A percentile compares a stretch with the other conserved stretches of the same genome.
phyloP scores from a whole-genome alignment of 2,329 filamentous ascomycete species.

The Teratosphaeria nubilosa region DNA sequence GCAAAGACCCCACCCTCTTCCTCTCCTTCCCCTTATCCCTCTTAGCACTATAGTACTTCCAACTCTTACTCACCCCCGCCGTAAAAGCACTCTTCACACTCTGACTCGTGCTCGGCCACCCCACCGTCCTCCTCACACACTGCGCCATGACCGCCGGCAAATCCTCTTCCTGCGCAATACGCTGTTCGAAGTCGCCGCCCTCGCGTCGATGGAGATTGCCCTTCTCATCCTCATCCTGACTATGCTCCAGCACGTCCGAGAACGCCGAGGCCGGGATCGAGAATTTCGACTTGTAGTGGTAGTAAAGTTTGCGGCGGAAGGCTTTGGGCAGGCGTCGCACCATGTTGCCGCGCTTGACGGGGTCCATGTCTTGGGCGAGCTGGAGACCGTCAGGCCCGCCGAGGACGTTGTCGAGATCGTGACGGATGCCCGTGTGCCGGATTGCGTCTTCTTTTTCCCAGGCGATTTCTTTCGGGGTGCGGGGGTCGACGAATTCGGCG shows the following conservation, averaged over 20 bases:
- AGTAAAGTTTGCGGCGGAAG: slow-evolving; percentile 85
- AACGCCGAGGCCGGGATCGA: slow-evolving; percentile 77
- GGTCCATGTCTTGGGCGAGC: slow-evolving; percentile 85
- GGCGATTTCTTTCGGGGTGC: slow-evolving; percentile 37
- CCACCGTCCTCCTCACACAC: slow-evolving; percentile 78
- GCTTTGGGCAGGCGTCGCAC: slow-evolving; percentile 77
- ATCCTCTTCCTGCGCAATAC: slow-evolving; percentile 65
- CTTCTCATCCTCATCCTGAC: slow-evolving; percentile 52
- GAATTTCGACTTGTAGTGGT: slow-evolving; percentile 87
- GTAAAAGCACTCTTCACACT: slow-evolving; percentile 77
- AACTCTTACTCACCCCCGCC: slow-evolving; percentile 58
- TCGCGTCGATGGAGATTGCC: slow-evolving; percentile 60
- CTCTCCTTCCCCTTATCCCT: slow-evolving; percentile 31
- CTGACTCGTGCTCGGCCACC: slow-evolving; percentile 85
- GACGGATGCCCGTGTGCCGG: slow-evolving; percentile 22
- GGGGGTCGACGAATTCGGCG: slow-evolving; percentile 61
- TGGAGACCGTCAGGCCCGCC: slow-evolving; percentile 52
- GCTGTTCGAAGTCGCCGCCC: slow-evolving; percentile 74
- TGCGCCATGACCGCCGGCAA: slow-evolving; percentile 61
- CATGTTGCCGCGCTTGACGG: slow-evolving; percentile 86
- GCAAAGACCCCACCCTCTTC: slow-evolving; percentile 42
- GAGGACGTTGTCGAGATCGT: slow-evolving; percentile 43
- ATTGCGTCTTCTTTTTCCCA: slow-evolving; percentile 31
- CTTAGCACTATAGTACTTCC: slow-evolving; percentile 77
- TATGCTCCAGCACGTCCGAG: slow-evolving; percentile 70